Evolutionary conservation across 129 eudicot genomes (phyloP).

Genomic region (Pulicaria dysenterica): DNA sequence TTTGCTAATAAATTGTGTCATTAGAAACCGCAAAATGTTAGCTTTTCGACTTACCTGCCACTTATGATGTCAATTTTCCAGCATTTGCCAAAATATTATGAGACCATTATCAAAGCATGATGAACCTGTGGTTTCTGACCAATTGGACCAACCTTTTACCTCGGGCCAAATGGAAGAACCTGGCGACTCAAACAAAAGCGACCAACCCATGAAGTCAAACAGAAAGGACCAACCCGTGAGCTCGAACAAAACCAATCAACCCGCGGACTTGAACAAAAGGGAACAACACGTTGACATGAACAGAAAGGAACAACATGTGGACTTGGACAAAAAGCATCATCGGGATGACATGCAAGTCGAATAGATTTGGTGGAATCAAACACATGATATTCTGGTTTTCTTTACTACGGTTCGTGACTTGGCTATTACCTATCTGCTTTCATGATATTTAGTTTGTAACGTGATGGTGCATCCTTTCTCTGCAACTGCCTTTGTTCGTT

Average conservation of each 20-base stretch:
- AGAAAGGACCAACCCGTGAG: conserved; percentile 32
- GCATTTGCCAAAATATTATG: conserved; percentile 54
- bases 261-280: too few relatives aligned
- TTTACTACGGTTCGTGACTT: background rate
- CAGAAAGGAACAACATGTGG: too few relatives aligned
- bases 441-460: background rate
- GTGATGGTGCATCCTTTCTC: background rate
- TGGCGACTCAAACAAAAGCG: background rate
- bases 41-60: background rate
- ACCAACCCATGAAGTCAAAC: background rate
- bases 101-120: conserved; percentile 31
- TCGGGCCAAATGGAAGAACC: conserved; percentile 19
- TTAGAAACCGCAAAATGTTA: background rate
- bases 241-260: too few relatives aligned
- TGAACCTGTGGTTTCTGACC: conserved; percentile 11
- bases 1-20: background rate
- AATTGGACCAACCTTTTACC: too few relatives aligned
- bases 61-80: conserved; percentile 29
- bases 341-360: conserved; percentile 29
- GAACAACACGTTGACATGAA: too few relatives aligned
- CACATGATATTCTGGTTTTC: background rate
- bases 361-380: conserved; percentile 16
- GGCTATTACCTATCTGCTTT: background rate
- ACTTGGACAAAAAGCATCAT: background rate
- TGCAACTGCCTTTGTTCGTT: background rate